These are phyloP conservation scores for Daldinia grandis DNA, from an alignment of 495 filamentous ascomycete genomes.

Conservation along the genomic window DNA sequence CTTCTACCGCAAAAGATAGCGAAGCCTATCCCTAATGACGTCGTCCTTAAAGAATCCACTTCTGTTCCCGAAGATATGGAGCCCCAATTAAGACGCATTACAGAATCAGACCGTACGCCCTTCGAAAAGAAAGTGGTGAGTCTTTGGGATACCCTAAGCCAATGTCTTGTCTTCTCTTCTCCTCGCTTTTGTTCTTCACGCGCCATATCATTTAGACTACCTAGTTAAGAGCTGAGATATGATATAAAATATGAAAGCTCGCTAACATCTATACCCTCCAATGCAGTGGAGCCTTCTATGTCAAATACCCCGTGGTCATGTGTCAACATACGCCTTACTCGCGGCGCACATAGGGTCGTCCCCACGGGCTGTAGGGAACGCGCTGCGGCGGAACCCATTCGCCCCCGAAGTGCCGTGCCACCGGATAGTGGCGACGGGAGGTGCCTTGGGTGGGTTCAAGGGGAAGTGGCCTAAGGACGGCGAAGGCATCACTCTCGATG, in stretches of 20 bases:
- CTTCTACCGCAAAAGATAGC: slow-evolving; percentile 3
- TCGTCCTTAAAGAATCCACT: slow-evolving; percentile 3
- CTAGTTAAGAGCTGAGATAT: background rate
- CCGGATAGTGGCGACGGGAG: slow-evolving; percentile 57
- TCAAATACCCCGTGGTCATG: slow-evolving; percentile 73
- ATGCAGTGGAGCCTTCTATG: slow-evolving; percentile 66
- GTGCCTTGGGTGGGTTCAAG: slow-evolving; percentile 62
- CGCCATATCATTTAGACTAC: background rate
- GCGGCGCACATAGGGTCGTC: slow-evolving; percentile 72
- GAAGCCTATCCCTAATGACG: slow-evolving; percentile 5
- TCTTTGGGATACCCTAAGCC: background rate
- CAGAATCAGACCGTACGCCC: slow-evolving; percentile 56
- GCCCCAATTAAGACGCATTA: slow-evolving; percentile 46
- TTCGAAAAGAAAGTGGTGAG: slow-evolving; percentile 63
- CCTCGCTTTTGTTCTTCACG: background rate
- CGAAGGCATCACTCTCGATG: slow-evolving; percentile 52
- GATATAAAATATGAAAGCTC: background rate
- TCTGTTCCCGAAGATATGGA: slow-evolving; percentile 41
- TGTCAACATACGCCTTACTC: slow-evolving; percentile 78
- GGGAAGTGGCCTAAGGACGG: slow-evolving; percentile 52
- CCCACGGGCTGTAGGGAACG: slow-evolving; percentile 81
- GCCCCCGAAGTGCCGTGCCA: slow-evolving; percentile 69
- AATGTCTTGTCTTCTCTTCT: background rate
- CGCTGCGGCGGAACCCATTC: slow-evolving; percentile 74
- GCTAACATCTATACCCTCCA: background rate